phyloP scores from a whole-genome alignment of 2,329 filamentous ascomycete species.

The Endoconidiophora polonica region DNA sequence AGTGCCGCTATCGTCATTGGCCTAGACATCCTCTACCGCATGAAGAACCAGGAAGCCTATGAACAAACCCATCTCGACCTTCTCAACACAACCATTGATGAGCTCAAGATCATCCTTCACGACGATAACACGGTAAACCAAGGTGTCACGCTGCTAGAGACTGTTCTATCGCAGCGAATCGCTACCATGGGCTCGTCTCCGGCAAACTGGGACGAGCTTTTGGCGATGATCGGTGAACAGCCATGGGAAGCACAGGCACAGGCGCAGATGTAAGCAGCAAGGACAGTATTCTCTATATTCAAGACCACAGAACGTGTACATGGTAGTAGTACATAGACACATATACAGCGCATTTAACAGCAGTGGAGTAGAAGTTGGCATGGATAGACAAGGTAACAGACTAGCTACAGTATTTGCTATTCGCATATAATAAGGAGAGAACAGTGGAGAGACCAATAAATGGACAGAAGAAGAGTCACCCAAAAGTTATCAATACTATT shows the following conservation, averaged over 20 bases:
- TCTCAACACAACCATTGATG: conserved; percentile 2
- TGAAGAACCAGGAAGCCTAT: conserved; percentile 5
- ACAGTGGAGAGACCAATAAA: no score
- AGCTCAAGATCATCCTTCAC: not conserved
- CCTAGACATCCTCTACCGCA: conserved; percentile 10
- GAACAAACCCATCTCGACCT: conserved; percentile 5
- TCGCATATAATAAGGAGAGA: no score
- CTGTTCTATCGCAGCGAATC: not conserved
- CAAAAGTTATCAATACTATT: no score
- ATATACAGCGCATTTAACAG: no score
- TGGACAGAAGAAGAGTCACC: no score
- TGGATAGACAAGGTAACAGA: no score
- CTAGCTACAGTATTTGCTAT: no score
- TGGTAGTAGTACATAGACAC: no score
- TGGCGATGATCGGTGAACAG: not conserved
- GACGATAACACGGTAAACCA: conserved; percentile 4
- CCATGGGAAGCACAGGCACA: not conserved
- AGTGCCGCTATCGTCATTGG: conserved; percentile 10
- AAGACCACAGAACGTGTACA: no score
- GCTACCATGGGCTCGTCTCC: not conserved
- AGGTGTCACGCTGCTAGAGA: conserved; percentile 1
- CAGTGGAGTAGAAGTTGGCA: no score
- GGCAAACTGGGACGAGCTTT: not conserved
- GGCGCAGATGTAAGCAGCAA: not conserved
- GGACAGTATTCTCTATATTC: not conserved